Evolutionary conservation across 192 early-diverging fungal species (phyloP).

Genomic region (Coemansia sp.): DNA sequence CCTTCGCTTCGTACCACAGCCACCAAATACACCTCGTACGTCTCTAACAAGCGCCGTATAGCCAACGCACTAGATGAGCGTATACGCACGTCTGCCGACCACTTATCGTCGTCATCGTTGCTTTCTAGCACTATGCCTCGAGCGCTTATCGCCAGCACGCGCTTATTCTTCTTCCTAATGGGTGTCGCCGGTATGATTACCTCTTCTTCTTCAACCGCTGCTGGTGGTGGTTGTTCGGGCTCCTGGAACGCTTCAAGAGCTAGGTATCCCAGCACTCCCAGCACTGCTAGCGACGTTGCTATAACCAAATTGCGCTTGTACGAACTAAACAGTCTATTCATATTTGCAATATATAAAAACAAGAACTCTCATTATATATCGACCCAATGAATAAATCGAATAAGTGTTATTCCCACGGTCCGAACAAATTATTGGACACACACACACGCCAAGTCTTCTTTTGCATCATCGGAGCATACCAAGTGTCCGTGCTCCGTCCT

Average conservation of each 20-base stretch:
- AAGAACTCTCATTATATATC: too few relatives aligned
- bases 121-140: constrained; percentile 24
- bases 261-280: constrained; percentile 15
- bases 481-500: too few relatives aligned
- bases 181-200: too few relatives aligned
- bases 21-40: constrained; percentile 28
- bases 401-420: too few relatives aligned
- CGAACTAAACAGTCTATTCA: constrained; percentile 5
- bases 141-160: constrained; percentile 30
- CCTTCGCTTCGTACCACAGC: constrained; percentile 10
- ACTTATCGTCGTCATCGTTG: not conserved
- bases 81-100: constrained; percentile 12
- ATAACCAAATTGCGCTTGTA: constrained; percentile 14
- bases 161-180: not conserved
- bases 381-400: too few relatives aligned
- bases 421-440: too few relatives aligned
- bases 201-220: not conserved
- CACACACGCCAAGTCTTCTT: too few relatives aligned
- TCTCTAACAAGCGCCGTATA: constrained; percentile 7
- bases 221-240: not conserved
- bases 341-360: not conserved
- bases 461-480: too few relatives aligned
- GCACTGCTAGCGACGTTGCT: constrained; percentile 9
- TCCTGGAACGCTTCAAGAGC: constrained; percentile 34
- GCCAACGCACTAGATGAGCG: not conserved